A percentile compares a stretch with the other conserved stretches of the same genome.
Evolutionary conservation across 2,329 filamentous ascomycete species (phyloP).

Genomic region (Penicillium aurantiogriseum): DNA sequence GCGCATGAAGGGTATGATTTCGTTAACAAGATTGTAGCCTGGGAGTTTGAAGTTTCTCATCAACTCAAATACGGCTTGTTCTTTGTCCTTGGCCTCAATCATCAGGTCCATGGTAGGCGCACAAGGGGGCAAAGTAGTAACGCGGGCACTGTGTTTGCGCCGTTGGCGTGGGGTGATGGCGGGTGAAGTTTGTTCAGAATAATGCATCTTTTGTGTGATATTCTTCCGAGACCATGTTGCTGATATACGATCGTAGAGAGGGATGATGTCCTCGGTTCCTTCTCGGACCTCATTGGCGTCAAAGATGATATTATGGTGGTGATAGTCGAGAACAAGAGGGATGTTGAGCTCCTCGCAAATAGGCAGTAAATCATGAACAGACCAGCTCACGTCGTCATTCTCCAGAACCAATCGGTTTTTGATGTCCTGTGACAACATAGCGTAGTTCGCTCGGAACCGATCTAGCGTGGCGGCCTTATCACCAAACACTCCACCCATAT

Average conservation of each 20-base stretch:
- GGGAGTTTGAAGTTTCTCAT: conserved; percentile 86
- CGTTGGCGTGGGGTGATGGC: conserved; percentile 76
- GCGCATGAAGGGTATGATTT: conserved; percentile 73
- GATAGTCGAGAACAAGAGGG: conserved; percentile 85
- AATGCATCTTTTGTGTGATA: conserved; percentile 96
- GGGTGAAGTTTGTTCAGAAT: conserved; percentile 75
- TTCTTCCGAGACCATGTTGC: conserved; percentile 80
- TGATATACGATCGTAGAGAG: conserved; percentile 71
- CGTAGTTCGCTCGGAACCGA: conserved; percentile 75
- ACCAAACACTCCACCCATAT: conserved; percentile 88
- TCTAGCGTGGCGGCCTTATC: conserved; percentile 77
- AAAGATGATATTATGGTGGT: conserved; percentile 94
- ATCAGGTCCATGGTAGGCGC: conserved; percentile 86
- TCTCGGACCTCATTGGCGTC: conserved; percentile 71
- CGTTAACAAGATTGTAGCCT: conserved; percentile 71
- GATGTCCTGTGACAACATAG: conserved; percentile 62
- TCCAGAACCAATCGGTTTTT: conserved; percentile 84
- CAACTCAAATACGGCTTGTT: conserved; percentile 91
- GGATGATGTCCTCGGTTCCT: conserved; percentile 77
- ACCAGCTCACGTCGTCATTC: conserved; percentile 91
- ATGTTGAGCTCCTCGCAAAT: conserved; percentile 94
- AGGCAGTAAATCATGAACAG: conserved; percentile 85
- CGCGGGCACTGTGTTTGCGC: conserved; percentile 80
- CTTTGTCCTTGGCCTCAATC: conserved; percentile 98
- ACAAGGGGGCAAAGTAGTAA: conserved; percentile 78